Percentiles rank a stretch among this genome's conserved stretches.
phyloP scores from a whole-genome alignment of 352 stramenopile species.

The Pythium plurisporium region DNA sequence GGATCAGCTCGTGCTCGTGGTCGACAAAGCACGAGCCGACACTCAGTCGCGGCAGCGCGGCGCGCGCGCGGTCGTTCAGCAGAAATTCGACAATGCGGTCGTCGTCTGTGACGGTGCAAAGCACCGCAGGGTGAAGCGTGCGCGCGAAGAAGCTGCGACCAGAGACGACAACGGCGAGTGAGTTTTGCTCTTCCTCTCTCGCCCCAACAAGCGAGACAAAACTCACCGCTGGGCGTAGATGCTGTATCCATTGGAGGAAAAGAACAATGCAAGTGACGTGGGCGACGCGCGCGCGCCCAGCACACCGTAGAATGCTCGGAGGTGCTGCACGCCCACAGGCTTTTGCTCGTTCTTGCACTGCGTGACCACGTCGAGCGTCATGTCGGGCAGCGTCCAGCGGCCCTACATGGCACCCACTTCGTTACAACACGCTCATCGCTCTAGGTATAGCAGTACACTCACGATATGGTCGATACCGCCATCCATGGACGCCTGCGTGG shows the following conservation, averaged over 20 bases:
- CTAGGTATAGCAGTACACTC: too few species aligned
- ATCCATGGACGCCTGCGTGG: slow-evolving; percentile 65
- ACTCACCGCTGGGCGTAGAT: slow-evolving; percentile 63
- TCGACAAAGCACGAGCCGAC: slow-evolving; percentile 61
- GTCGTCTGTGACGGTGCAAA: slow-evolving; percentile 46
- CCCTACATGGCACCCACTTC: slow-evolving; percentile 29
- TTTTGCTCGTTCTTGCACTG: slow-evolving; percentile 82
- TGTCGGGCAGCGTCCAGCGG: slow-evolving; percentile 56
- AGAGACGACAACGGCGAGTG: not conserved
- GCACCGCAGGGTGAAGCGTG: slow-evolving; percentile 52
- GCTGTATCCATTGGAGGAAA: slow-evolving; percentile 71
- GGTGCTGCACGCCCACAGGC: slow-evolving; percentile 55
- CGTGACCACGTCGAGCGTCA: slow-evolving; percentile 60
- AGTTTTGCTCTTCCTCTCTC: not conserved
- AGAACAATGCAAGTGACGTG: slow-evolving; percentile 56
- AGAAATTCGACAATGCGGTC: slow-evolving; percentile 50
- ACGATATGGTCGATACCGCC: slow-evolving; percentile 65
- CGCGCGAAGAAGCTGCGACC: slow-evolving; percentile 48
- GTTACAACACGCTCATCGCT: slow-evolving; percentile 4
- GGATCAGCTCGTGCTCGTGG: slow-evolving; percentile 56
- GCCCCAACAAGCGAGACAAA: not conserved
- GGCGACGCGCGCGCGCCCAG: slow-evolving; percentile 35
- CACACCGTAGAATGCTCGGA: slow-evolving; percentile 77
- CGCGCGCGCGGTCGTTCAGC: slow-evolving; percentile 54
- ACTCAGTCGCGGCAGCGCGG: slow-evolving; percentile 56